phyloP scores from a whole-genome alignment of 1,139 yeast genomes.

The Suhomyces ambrosiae region DNA sequence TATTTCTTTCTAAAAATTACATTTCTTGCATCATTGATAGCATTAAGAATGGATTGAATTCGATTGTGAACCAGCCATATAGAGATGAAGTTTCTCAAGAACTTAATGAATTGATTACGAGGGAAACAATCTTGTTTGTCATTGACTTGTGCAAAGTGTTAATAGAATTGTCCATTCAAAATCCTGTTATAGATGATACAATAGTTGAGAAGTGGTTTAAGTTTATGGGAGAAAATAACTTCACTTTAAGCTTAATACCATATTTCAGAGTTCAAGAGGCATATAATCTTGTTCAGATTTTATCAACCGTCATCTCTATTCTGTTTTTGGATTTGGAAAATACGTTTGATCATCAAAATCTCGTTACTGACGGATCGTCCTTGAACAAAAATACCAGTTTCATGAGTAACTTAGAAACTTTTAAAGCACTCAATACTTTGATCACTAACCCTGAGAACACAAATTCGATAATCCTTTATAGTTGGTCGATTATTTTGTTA shows the following conservation, averaged over 20 bases:
- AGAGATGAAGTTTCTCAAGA: slow-evolving; percentile 20
- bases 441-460: slow-evolving; percentile 29
- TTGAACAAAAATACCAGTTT: slow-evolving; percentile 21
- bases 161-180: slow-evolving; percentile 39
- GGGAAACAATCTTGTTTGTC: slow-evolving; percentile 41
- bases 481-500: slow-evolving; percentile 71
- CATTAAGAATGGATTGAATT: slow-evolving; percentile 9
- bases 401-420: slow-evolving; percentile 43
- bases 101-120: slow-evolving; percentile 27
- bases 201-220: slow-evolving; percentile 58
- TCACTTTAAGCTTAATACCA: slow-evolving; percentile 34
- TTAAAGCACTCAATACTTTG: slow-evolving; percentile 43
- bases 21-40: slow-evolving; percentile 26
- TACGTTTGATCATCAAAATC: slow-evolving; percentile 19
- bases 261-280: slow-evolving; percentile 35
- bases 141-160: slow-evolving; percentile 49
- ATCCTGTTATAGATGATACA: slow-evolving; percentile 32
- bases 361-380: slow-evolving; percentile 1
- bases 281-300: slow-evolving; percentile 45
- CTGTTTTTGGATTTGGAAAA: slow-evolving; percentile 57
- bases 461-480: slow-evolving; percentile 58
- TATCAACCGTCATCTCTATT: slow-evolving; percentile 52
- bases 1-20: slow-evolving; percentile 34
- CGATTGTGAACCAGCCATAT: slow-evolving; percentile 5
- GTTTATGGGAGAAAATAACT: slow-evolving; percentile 47